Conservation (phyloP, 495 filamentous ascomycete species). For the Aspergillus biplanus region DNA sequence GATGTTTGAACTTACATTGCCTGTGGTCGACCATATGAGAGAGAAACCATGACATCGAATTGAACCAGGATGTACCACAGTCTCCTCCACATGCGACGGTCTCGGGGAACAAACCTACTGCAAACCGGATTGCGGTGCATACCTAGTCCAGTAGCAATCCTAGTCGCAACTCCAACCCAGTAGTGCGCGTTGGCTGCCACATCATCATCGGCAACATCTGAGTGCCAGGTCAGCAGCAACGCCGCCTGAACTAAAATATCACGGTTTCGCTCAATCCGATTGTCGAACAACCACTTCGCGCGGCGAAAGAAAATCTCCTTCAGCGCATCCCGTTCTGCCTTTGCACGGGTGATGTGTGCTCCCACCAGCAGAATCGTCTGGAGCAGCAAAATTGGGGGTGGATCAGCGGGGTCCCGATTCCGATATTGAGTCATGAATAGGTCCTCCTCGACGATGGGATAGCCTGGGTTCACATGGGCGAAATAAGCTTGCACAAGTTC, state of each 20-base stretch:
- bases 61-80: conserved; percentile 54
- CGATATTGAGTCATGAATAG: conserved; percentile 53
- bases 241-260: conserved; percentile 53
- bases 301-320: conserved; percentile 54
- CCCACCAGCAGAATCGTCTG: conserved; percentile 53
- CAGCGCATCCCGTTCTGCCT: conserved; percentile 45
- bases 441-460: conserved; percentile 51
- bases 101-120: conserved; percentile 45
- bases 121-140: conserved; percentile 54
- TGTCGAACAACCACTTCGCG: conserved; percentile 52
- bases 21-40: conserved; percentile 55
- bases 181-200: conserved; percentile 53
- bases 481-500: conserved; percentile 54
- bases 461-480: conserved; percentile 47
- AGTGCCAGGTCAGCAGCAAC: conserved; percentile 52
- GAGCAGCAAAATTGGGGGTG: conserved; percentile 49
- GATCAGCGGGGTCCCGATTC: conserved; percentile 48
- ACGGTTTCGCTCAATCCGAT: conserved; percentile 53
- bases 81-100: conserved; percentile 52
- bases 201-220: conserved; percentile 51
- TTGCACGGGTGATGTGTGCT: conserved; percentile 45
- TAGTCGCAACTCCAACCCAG: conserved; percentile 52
- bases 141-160: conserved; percentile 53
- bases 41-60: conserved; percentile 51
- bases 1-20: conserved; percentile 41